phyloP scores from a whole-genome alignment of 169 alveolate species.

The Amoebophrya sp. region DNA sequence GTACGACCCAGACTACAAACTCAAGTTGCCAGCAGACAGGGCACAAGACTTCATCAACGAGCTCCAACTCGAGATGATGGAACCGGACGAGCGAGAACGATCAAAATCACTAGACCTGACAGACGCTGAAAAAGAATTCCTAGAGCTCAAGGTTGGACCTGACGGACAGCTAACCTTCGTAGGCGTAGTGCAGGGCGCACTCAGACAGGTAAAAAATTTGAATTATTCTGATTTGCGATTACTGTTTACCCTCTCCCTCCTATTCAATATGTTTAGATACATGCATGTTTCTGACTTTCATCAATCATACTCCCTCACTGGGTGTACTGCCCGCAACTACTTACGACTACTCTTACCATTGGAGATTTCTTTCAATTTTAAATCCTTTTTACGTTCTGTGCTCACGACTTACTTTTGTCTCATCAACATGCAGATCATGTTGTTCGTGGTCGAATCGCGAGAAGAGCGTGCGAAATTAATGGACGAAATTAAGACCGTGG shows the following conservation, averaged over 20 bases:
- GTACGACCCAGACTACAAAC: slow-evolving; percentile 33
- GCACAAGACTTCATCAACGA: slow-evolving; percentile 4
- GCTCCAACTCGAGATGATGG: slow-evolving; percentile 19
- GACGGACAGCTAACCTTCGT: not conserved
- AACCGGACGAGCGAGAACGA: not conserved
- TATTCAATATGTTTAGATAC: too few relatives aligned
- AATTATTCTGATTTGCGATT: not conserved
- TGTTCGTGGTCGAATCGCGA: not conserved
- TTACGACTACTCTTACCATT: too few relatives aligned
- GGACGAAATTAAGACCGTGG: slow-evolving; percentile 3
- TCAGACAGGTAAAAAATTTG: not conserved
- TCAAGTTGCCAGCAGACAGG: not conserved
- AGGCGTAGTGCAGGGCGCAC: slow-evolving; percentile 10
- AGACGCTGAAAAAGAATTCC: slow-evolving; percentile 16
- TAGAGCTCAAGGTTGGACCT: not conserved
- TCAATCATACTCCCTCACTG: too few relatives aligned
- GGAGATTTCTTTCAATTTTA: too few relatives aligned
- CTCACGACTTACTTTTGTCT: too few relatives aligned
- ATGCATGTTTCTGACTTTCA: too few relatives aligned
- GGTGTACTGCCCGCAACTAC: too few relatives aligned
- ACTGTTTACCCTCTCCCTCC: too few relatives aligned
- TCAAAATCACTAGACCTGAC: not conserved
- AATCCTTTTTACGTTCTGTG: too few relatives aligned
- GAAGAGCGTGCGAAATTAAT: not conserved
- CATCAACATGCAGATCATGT: slow-evolving; percentile 1